Conservation (phyloP, 371 early-diverging fungal species). For the Mucor sp. region DNA sequence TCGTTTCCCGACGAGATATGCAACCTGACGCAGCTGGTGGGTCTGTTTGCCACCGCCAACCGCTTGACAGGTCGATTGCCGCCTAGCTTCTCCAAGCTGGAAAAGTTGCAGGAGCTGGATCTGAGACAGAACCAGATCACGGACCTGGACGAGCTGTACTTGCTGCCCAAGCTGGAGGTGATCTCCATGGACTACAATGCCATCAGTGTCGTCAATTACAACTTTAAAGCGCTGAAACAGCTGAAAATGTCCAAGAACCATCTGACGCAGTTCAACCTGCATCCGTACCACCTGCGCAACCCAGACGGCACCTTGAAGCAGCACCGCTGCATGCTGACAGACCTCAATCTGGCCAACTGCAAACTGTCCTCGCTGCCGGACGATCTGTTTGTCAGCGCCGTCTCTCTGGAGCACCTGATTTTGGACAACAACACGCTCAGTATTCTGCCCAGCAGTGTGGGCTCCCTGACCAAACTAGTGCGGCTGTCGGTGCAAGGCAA, state of each 20-base stretch:
- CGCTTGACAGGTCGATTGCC: slow-evolving; percentile 72
- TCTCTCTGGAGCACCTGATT: slow-evolving; percentile 59
- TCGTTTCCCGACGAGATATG: slow-evolving; percentile 76
- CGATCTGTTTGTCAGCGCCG: slow-evolving; percentile 59
- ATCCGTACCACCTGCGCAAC: slow-evolving; percentile 2
- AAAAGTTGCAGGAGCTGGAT: slow-evolving; percentile 72
- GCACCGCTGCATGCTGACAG: slow-evolving; percentile 26
- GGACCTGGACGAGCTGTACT: slow-evolving; percentile 61
- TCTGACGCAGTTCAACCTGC: slow-evolving; percentile 53
- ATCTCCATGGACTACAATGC: slow-evolving; percentile 76
- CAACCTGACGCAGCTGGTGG: slow-evolving; percentile 60
- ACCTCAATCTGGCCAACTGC: slow-evolving; percentile 70
- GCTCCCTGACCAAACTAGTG: slow-evolving; percentile 52
- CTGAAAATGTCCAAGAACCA: slow-evolving; percentile 59
- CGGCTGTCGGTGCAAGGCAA: slow-evolving; percentile 74
- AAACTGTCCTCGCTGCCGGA: slow-evolving; percentile 70
- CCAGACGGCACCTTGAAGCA: slow-evolving; percentile 1
- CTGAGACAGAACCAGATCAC: slow-evolving; percentile 74
- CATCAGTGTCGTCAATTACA: slow-evolving; percentile 46
- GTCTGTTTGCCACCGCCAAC: slow-evolving; percentile 78
- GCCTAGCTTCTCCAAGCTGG: slow-evolving; percentile 58
- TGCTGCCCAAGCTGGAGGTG: slow-evolving; percentile 62
- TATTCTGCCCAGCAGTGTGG: slow-evolving; percentile 66
- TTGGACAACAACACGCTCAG: slow-evolving; percentile 79
- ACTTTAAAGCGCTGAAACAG: slow-evolving; percentile 39